phyloP scores from a whole-genome alignment of 1,284 basidiomycete species.

The Cryptococcus hybrid region DNA sequence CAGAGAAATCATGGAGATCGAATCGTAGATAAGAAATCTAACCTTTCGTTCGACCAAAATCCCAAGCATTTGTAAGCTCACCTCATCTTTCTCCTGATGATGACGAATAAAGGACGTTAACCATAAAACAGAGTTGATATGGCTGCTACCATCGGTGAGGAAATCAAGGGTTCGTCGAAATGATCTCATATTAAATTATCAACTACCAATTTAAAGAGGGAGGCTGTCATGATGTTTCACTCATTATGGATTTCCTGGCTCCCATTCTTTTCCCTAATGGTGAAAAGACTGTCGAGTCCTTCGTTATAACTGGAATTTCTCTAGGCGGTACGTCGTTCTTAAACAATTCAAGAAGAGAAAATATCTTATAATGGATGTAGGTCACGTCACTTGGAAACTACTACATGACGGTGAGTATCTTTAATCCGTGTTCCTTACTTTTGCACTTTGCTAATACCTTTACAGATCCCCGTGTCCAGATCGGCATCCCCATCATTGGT shows the following conservation, averaged over 20 bases:
- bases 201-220: slow-evolving; percentile 51
- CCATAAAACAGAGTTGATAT: slow-evolving; percentile 52
- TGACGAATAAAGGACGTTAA: too few species aligned
- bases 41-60: slow-evolving; percentile 64
- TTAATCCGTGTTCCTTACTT: not conserved
- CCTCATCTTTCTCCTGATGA: not conserved
- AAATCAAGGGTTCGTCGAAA: too few species aligned
- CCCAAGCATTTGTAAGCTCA: slow-evolving; percentile 56
- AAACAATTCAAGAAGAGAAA: not conserved
- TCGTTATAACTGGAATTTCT: slow-evolving; percentile 58
- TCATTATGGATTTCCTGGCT: slow-evolving; percentile 77
- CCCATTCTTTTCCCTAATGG: slow-evolving; percentile 71
- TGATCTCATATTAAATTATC: too few species aligned
- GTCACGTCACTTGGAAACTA: slow-evolving; percentile 55
- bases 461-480: slow-evolving; percentile 64
- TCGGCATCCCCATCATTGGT: slow-evolving; percentile 71
- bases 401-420: slow-evolving; percentile 45
- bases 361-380: slow-evolving; percentile 7
- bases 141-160: slow-evolving; percentile 61
- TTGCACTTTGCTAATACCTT: not conserved
- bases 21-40: slow-evolving; percentile 56
- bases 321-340: slow-evolving; percentile 50
- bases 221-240: slow-evolving; percentile 70
- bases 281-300: slow-evolving; percentile 64
- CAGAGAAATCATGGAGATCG: slow-evolving; percentile 73